Evolutionary conservation across 2,329 filamentous ascomycete species (phyloP), one percentile per base, ranked within the genome.

Genomic region (Ascochyta clinopodiicola): DNA sequence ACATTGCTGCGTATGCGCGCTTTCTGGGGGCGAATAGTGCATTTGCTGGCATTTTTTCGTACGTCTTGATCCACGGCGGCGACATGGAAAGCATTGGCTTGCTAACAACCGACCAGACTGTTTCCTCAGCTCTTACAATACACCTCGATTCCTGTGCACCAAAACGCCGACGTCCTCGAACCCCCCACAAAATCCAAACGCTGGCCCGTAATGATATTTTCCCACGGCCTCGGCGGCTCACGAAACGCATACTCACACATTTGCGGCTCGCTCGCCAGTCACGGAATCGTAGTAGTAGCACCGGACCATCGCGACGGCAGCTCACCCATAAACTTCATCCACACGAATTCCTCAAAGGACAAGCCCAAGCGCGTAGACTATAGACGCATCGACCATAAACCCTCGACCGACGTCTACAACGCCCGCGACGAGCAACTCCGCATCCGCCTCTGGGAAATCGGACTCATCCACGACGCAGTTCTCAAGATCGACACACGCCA

Each of bases 241-340:
- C 84, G 90, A 62, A 95, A 95, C 67, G 86, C 90, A 10, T 96
- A 96, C 77, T 94, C 90, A n/a, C 88, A 93, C 68, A 78, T 96
- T 22, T 88, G 84, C 17, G 90, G 90, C 15, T 91, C 90, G 0
- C 78, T 96, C 25, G 90, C 92, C 4, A 92, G 89, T 19, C 88
- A 95, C 67, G 92, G 92, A 36, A 81, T 93, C 21, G 86, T 95
- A 7, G 91, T 96, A 2, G 79, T 94, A 48, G 92, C 90, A 53
- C 86, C 90, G 0, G 92, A 96, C 67, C 92, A 96, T 70, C 84
- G 92, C 39, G 92, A 96, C 67, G 90, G 91, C 46, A 93, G 89
- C 70, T 83, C 89, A 2, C 88, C 91, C 1, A 81, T 91, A n/a
- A 85, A 88, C 0, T 87, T 89, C 63, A 80, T 96, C 39, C 86